Base-by-base conservation (phyloP, 768 basidiomycete genomes). In the Mycena indigotica region DNA sequence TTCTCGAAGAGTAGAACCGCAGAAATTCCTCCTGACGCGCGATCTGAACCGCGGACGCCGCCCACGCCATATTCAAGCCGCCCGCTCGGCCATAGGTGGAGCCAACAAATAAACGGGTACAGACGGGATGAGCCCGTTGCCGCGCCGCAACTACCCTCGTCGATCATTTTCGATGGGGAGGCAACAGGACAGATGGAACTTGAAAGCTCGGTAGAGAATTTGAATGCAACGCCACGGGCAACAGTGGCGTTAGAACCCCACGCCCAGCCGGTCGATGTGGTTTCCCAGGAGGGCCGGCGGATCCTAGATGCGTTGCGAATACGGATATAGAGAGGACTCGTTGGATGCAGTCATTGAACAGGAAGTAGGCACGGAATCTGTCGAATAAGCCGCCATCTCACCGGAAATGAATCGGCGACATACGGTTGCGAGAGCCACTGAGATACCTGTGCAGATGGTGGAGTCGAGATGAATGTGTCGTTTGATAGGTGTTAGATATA, bases 1-100 rank as follows among this genome's bases (percentile, higher is more conserved):
- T 84, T 81, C 65, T 69, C 77, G n/a, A 81, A 81, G n/a, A 77
- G 77, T 45, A 84, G 81, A 66, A 64, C 67, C 2, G 38, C 53
- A 50, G 61, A 58, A 32, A 35, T 38, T 26, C 38, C 32, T 26
- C 52, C 28, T 29, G 38, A 32, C 19, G 24, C 12, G 28, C 35
- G 5, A 44, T 39, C 23, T 41, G 23, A 3, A 21, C 40, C 8
- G 15, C 39, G 35, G 41, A 8, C 32, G 32, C 32, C 32, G 32
- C 17, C 17, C 32, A 35, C 32, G 32, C 10, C 32, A 17, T 8
- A 8, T 35, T 17, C 32, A 17, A 35, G 32, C 10, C 32, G 10
- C 10, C 10, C 32, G 10, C 32, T 35, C 8, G 32, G 10, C 10
- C 32, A 35, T 35, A 35, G 8, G 32, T 17, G n/a, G 32, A 35